These are phyloP conservation scores for Pythium angustatum DNA, from an alignment of 352 stramenopile species.

Conservation along the genomic window DNA sequence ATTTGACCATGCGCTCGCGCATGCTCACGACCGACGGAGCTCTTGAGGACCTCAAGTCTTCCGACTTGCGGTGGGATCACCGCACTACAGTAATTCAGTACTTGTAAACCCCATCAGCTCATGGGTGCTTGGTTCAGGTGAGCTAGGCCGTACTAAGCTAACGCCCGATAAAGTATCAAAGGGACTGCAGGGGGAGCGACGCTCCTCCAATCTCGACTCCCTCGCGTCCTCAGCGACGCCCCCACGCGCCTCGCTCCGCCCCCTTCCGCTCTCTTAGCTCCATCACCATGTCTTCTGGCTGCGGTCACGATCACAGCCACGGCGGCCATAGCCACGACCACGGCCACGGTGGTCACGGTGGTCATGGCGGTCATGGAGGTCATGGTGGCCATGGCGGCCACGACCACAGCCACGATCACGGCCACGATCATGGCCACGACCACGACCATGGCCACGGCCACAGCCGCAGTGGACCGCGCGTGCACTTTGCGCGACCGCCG, in stretches of 20 bases:
- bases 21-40: no score
- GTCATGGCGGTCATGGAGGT: background rate
- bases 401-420: slow-evolving; percentile 14
- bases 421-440: slow-evolving; percentile 6
- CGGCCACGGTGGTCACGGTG: slow-evolving; percentile 4
- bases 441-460: slow-evolving; percentile 9
- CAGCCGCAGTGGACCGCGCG: background rate
- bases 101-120: no score
- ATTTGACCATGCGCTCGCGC: no score
- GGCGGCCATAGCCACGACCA: slow-evolving; percentile 1
- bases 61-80: no score
- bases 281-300: slow-evolving; percentile 8
- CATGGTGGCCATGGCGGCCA: slow-evolving; percentile 3
- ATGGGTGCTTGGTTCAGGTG: no score
- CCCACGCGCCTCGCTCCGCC: background rate
- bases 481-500: slow-evolving; percentile 8
- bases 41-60: no score
- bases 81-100: no score
- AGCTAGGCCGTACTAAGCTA: no score
- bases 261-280: background rate
- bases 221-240: background rate
- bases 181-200: no score
- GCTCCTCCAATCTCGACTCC: background rate
- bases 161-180: no score
- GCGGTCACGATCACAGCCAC: slow-evolving; percentile 1